A percentile compares a stretch with the other conserved stretches of the same genome.
Evolutionary conservation across 129 eudicot genomes (phyloP).

Genomic region (Lactuca saligna): DNA sequence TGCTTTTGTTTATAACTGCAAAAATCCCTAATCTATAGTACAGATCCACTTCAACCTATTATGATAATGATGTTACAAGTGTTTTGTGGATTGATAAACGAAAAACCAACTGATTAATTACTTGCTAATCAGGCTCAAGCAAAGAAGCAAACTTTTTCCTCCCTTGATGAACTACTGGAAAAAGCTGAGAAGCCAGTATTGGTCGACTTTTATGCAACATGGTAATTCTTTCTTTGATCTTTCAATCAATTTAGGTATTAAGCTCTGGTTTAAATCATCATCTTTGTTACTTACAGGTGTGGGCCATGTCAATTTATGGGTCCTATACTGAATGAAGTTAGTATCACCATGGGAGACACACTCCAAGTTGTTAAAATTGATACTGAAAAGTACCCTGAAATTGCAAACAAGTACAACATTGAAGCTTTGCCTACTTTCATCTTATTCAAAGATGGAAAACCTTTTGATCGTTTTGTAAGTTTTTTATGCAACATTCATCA

Average conservation of each 20-base stretch:
- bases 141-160: slow-evolving; percentile 69
- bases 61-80: neutral
- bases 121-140: slow-evolving; percentile 62
- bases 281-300: slow-evolving; percentile 53
- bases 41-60: neutral
- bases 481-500: neutral
- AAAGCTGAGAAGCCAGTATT: slow-evolving; percentile 83
- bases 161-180: slow-evolving; percentile 76
- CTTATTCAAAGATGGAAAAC: slow-evolving; percentile 82
- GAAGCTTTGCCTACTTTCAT: slow-evolving; percentile 97
- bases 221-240: slow-evolving; percentile 42
- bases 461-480: slow-evolving; percentile 92
- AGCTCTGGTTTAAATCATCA: neutral
- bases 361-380: slow-evolving; percentile 88
- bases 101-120: neutral
- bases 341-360: slow-evolving; percentile 57
- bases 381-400: slow-evolving; percentile 82
- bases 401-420: slow-evolving; percentile 76
- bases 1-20: neutral
- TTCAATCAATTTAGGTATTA: too few relatives aligned
- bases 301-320: slow-evolving; percentile 98
- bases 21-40: neutral
- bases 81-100: slow-evolving; percentile 6
- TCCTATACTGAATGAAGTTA: slow-evolving; percentile 80
- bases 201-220: slow-evolving; percentile 96